Conservation (phyloP, 257 asterid genomes). For the Handroanthus guayacan region DNA sequence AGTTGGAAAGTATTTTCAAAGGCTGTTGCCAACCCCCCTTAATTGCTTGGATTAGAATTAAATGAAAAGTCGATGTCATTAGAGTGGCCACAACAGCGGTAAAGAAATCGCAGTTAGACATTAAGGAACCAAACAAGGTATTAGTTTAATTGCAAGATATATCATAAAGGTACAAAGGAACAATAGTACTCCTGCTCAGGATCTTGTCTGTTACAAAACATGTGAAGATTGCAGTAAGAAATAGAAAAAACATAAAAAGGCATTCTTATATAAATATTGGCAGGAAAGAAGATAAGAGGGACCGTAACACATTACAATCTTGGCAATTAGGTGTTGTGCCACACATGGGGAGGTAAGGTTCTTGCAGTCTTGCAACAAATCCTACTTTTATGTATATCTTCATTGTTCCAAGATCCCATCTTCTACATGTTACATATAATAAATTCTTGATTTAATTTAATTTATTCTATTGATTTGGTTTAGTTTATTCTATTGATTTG, state of each 20-base stretch:
- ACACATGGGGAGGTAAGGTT: conserved; percentile 22
- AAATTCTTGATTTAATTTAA: too few relatives aligned
- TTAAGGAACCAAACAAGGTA: background rate
- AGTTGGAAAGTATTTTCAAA: too few relatives aligned
- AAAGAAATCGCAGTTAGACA: too few relatives aligned
- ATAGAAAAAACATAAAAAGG: background rate
- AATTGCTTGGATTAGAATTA: too few relatives aligned
- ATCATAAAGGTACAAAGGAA: background rate
- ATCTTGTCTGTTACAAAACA: conserved; percentile 19
- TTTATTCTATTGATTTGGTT: too few relatives aligned
- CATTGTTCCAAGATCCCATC: background rate
- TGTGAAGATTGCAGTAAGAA: background rate
- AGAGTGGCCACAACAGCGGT: too few relatives aligned
- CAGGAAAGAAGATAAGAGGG: conserved; percentile 20
- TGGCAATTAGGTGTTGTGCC: conserved; percentile 17
- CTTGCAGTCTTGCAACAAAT: background rate
- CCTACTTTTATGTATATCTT: background rate
- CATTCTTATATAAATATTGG: background rate
- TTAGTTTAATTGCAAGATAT: background rate
- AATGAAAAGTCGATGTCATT: too few relatives aligned
- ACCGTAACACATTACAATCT: conserved; percentile 29
- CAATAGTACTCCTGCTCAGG: conserved; percentile 1
- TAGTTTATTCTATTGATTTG: too few relatives aligned
- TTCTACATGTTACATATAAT: background rate
- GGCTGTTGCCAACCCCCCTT: too few relatives aligned